Evolutionary conservation across 768 basidiomycete genomes (phyloP), one percentile per base, ranked within the genome.

Genomic region (Omphalotus guepiniiformis): DNA sequence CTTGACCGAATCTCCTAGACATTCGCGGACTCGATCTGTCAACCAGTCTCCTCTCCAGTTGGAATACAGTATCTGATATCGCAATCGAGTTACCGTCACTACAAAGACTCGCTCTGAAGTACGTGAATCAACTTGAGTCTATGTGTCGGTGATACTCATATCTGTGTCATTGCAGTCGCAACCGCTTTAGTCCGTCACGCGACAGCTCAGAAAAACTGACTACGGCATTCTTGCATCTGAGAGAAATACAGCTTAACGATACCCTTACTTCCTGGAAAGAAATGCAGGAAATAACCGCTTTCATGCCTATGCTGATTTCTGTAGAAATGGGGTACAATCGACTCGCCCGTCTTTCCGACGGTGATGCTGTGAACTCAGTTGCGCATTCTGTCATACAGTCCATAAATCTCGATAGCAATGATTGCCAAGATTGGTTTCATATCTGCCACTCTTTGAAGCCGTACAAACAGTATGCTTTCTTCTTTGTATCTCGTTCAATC

Each of bases 21-120:
- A 72, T 93, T 36, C 78, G 77, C n/a, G 83, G 81, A 7, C 70
- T 97, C 29, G 88, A 96, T 67, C 69, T 97, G 29, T 91, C 93
- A 13, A 69, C 72, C 36, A 93, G 75, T 63, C 74, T 96, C 15
- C 55, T 96, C 26, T 62, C 82, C 3, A 71, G 63, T 48, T 96
- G 93, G 94, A 70, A 80, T 25, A 64, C 70, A 3, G 69, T 95
- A 15, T 79, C 83, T 8, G 57, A 62, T 19, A 90, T 97, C 50
- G 64, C 76, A 9, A 56, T 58, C 9, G 82, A 84, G 56, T 68
- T 97, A 3, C 79, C 76, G 8, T 58, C 57, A 4, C 74, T 97
- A 9, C 72, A 80, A 49, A 72, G 77, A 34, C 71, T 98, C 29
- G 71, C 80, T 23, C 65, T 97, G 55, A 95, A 93, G 94, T 96